Base-by-base conservation (phyloP, 108 stramenopile species). In the Mediolabrus comicus region DNA sequence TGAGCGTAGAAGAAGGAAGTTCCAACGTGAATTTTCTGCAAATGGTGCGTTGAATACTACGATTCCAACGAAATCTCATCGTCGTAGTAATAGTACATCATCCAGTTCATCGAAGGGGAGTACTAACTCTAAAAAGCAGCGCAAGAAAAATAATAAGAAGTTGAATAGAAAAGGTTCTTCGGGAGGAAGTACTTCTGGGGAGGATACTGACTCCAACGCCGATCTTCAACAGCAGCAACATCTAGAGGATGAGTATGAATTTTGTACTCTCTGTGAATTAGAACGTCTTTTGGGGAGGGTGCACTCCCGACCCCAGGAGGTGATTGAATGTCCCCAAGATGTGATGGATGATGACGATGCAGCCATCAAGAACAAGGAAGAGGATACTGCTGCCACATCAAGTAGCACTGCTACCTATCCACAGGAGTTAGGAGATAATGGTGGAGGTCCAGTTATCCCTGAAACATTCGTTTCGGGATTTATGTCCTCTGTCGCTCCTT, bases 231-330 rank as follows among this genome's bases (percentile, higher is more conserved):
- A 49, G 0, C 14, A 49, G 5, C 46, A 24, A 24, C 22, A 49
- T 0, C 14, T 22, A 1, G 22, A 24, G 9, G 60, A 53, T 2
- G 43, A 36, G 59, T 63, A 64, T 25, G 81, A 87, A 67, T 95
- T 85, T 65, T 95, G 94, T 60, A 79, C 85, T 17, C 81, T 95
- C 10, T 95, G 94, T 59, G 89, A 90, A 60, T 36, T 92, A 17
- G 94, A 95, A 67, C 64, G 81, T 6, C 84, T 89, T 52, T 53
- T 94, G 59, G 64, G 57, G 25, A 63, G 80, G 12, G 87, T 90
- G 34, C 93, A 94, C 70, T 78, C 71, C 22, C 43, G 71, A 24
- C 62, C 69, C 24, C 16, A 53, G 3, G 56, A 57, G 56, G 9
- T 22, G 31, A 49, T 49, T n/a, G n/a, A n/a, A n/a, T n/a, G n/a